phyloP scores from a whole-genome alignment of 2,329 filamentous ascomycete species.

The Fusarium dlaminii region DNA sequence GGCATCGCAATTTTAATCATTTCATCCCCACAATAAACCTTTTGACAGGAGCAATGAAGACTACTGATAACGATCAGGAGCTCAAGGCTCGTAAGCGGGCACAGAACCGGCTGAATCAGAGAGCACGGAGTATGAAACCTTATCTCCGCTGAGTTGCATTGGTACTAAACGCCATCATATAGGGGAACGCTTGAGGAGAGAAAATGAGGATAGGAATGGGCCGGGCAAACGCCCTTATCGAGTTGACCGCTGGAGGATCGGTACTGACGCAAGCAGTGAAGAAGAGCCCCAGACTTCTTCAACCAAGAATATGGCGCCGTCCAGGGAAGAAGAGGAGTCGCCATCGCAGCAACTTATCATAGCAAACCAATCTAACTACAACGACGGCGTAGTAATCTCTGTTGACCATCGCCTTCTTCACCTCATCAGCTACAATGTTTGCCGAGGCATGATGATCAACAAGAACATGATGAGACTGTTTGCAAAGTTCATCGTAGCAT shows the following conservation, averaged over 20 bases:
- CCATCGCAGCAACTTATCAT: too few species aligned
- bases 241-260: constrained; percentile 23
- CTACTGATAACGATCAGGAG: not conserved
- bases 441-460: constrained; percentile 14
- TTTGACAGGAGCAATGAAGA: not conserved
- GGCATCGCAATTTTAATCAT: not conserved
- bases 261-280: not conserved
- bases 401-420: constrained; percentile 19
- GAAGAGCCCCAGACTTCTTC: not conserved
- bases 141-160: not conserved
- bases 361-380: fast-evolving
- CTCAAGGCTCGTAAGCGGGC: constrained; percentile 11
- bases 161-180: not conserved
- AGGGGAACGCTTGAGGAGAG: constrained; percentile 2
- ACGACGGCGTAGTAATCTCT: not conserved
- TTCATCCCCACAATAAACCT: not conserved
- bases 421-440: constrained; percentile 24
- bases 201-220: not conserved
- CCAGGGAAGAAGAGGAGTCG: not conserved
- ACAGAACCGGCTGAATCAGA: constrained; percentile 29
- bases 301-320: fast-evolving
- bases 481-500: not conserved
- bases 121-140: constrained; percentile 19
- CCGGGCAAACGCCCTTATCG: constrained; percentile 2
- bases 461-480: not conserved